These are phyloP conservation scores for Aspergillus sp. DNA, from an alignment of 2,329 filamentous ascomycete species.

Conservation along the genomic window DNA sequence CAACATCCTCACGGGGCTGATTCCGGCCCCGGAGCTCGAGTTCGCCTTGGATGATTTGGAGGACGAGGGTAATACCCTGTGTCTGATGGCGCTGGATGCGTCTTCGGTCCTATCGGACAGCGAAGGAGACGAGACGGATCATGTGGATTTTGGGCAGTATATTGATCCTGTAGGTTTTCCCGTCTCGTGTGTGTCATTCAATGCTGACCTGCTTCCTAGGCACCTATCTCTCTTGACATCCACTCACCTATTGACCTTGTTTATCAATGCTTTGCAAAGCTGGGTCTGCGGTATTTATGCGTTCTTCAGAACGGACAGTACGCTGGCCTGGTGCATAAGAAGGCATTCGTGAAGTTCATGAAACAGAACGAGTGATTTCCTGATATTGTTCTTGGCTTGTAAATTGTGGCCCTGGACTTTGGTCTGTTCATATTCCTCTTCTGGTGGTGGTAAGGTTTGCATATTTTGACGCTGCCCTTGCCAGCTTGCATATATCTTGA, in stretches of 20 bases:
- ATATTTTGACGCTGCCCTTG: too few species aligned
- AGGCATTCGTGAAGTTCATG: conserved; percentile 92
- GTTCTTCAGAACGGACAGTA: conserved; percentile 81
- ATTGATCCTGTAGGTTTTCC: conserved; percentile 74
- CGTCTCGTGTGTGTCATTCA: not conserved
- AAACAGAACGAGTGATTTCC: conserved; percentile 65
- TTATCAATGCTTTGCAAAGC: conserved; percentile 93
- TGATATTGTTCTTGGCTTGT: too few species aligned
- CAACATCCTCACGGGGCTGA: conserved; percentile 79
- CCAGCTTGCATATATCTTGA: too few species aligned
- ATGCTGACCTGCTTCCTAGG: conserved; percentile 42
- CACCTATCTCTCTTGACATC: conserved; percentile 84
- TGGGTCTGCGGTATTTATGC: conserved; percentile 89
- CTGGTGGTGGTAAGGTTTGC: too few species aligned
- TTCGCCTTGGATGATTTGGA: conserved; percentile 83
- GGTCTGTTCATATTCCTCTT: too few species aligned
- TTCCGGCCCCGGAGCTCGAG: conserved; percentile 90
- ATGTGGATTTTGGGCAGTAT: conserved; percentile 83
- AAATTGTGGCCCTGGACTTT: too few species aligned
- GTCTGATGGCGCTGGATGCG: conserved; percentile 73
- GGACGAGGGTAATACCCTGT: conserved; percentile 69
- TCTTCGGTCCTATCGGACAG: conserved; percentile 59
- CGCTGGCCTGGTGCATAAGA: conserved; percentile 94
- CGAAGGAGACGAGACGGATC: conserved; percentile 58
- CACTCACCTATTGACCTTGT: conserved; percentile 90